Conservation (phyloP, 1,284 basidiomycete species). For the Malassezia psittaci region DNA sequence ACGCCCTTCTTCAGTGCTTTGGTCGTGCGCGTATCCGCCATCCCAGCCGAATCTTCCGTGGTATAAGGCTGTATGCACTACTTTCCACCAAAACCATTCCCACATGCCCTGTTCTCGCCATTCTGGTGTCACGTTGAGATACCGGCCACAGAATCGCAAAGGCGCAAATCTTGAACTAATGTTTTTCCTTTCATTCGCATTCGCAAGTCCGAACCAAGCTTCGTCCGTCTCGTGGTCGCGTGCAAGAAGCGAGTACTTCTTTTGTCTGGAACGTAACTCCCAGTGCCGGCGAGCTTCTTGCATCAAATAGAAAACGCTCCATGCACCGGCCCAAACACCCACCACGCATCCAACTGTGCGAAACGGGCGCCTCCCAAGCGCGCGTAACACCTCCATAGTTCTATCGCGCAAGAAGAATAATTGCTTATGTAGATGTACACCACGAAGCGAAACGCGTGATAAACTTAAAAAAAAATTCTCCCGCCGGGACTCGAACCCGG, state of each 20-base stretch:
- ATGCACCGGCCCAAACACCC: constrained; percentile 12
- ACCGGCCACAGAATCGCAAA: constrained; percentile 33
- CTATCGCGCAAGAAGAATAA: no score
- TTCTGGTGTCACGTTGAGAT: constrained; percentile 49
- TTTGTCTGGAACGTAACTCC: constrained; percentile 19
- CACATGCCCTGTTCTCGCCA: constrained; percentile 53
- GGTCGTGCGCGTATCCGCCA: constrained; percentile 36
- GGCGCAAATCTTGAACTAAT: constrained; percentile 47
- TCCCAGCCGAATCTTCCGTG: constrained; percentile 34
- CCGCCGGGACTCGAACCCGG: constrained; percentile 22
- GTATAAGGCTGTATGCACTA: constrained; percentile 24
- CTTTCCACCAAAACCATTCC: constrained; percentile 35
- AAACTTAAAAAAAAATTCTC: constrained; percentile 17
- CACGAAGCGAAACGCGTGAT: no score
- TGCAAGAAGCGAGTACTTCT: constrained; percentile 19
- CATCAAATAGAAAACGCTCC: constrained; percentile 32
- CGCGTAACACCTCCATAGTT: background rate
- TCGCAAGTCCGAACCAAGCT: constrained; percentile 30
- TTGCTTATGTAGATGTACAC: no score
- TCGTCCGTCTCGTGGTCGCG: background rate
- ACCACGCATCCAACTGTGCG: background rate
- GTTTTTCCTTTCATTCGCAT: constrained; percentile 44
- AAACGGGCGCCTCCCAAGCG: background rate
- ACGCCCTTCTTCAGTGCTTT: constrained; percentile 20
- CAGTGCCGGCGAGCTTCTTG: constrained; percentile 25